These are phyloP conservation scores for Boletellus emodensis DNA, from an alignment of 768 basidiomycete species.

Conservation along the genomic window DNA sequence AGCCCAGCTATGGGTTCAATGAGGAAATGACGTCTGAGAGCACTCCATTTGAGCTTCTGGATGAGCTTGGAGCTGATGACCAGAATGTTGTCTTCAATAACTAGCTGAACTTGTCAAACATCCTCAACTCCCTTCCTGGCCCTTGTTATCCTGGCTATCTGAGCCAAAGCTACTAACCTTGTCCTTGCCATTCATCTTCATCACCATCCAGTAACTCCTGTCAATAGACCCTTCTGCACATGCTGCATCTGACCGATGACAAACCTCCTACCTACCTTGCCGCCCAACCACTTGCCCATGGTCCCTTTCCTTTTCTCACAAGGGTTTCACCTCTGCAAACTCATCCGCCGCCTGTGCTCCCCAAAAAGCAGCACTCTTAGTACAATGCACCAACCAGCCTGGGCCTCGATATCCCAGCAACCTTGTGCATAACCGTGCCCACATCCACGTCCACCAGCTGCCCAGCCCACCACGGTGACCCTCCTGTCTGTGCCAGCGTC, in stretches of 20 bases:
- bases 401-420: constrained; percentile 49
- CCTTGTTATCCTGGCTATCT: constrained; percentile 75
- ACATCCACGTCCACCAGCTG: constrained; percentile 41
- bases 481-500: constrained; percentile 67
- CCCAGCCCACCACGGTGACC: constrained; percentile 60
- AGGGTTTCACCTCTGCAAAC: constrained; percentile 67
- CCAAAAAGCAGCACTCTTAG: constrained; percentile 60
- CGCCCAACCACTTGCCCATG: background rate
- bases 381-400: constrained; percentile 63
- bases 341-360: constrained; percentile 74
- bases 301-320: constrained; percentile 41
- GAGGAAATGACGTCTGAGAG: no score
- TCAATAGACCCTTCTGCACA: constrained; percentile 14
- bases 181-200: background rate
- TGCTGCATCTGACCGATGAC: no score
- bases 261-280: background rate
- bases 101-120: no score
- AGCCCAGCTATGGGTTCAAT: constrained; percentile 47
- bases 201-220: constrained; percentile 16
- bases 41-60: no score
- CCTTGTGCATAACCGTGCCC: background rate
- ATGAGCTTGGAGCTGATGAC: no score
- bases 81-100: no score
- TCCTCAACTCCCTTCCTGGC: constrained; percentile 61
- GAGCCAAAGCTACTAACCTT: constrained; percentile 41